Conservation (phyloP, 208 protist genomes). For the Trypanosoma theileri region DNA sequence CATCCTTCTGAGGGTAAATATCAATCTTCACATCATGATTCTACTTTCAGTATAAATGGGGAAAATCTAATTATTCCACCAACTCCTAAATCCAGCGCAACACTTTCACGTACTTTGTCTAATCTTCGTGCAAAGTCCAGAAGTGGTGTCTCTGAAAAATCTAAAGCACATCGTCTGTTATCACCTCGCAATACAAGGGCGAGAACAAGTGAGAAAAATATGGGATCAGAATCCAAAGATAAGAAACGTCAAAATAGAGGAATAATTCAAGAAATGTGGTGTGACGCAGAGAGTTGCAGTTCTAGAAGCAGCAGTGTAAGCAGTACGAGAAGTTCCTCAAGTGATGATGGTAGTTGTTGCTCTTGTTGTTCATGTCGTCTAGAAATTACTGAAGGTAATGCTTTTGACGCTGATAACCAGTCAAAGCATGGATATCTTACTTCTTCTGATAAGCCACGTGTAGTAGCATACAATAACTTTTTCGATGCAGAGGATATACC, state of each 20-base stretch:
- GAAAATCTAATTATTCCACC: background rate
- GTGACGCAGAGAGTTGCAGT: background rate
- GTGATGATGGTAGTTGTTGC: slow-evolving; percentile 18
- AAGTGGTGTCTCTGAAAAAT: background rate
- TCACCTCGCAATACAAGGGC: background rate
- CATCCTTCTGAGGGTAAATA: background rate
- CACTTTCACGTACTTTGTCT: slow-evolving; percentile 14
- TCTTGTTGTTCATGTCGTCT: slow-evolving; percentile 13
- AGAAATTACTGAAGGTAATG: background rate
- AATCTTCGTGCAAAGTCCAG: slow-evolving; percentile 9
- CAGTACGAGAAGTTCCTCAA: background rate
- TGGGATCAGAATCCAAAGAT: background rate
- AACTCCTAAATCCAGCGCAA: slow-evolving; percentile 5
- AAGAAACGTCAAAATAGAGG: background rate
- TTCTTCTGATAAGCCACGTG: background rate
- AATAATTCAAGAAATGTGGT: slow-evolving; percentile 15
- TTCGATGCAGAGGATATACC: slow-evolving; percentile 43
- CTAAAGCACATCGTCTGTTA: background rate
- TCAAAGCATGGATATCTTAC: background rate
- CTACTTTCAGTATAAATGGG: background rate
- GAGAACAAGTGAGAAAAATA: background rate
- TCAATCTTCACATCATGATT: background rate
- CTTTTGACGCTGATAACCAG: background rate
- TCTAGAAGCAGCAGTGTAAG: slow-evolving; percentile 1
- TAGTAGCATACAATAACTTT: slow-evolving; percentile 29